Percentiles rank a stretch among this genome's conserved stretches.
Evolutionary conservation across 208 protist genomes (phyloP).

Genomic region (Acanthamoeba healyi): DNA sequence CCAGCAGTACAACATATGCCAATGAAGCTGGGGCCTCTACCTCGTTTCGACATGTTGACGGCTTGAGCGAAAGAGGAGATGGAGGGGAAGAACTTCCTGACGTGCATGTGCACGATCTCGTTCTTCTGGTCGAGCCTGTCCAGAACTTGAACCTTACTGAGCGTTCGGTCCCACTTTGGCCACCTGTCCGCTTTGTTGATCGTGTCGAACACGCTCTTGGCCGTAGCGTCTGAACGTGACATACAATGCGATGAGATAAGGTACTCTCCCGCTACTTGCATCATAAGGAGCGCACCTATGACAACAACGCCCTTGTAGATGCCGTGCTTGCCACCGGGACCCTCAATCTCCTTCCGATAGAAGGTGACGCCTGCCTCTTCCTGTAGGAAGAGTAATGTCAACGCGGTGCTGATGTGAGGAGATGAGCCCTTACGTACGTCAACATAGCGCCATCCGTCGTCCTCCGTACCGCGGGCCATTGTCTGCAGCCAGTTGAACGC

Average conservation of each 20-base stretch:
- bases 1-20: too few species aligned
- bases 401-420: background rate
- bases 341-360: constrained; percentile 33
- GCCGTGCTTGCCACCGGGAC: constrained; percentile 2
- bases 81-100: constrained; percentile 65
- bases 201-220: constrained; percentile 52
- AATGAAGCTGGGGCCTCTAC: background rate
- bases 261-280: too few species aligned
- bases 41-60: background rate
- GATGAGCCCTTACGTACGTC: background rate
- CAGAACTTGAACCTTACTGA: background rate
- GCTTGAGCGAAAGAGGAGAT: constrained; percentile 47
- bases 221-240: background rate
- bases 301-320: constrained; percentile 37
- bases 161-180: constrained; percentile 64
- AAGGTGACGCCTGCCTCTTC: constrained; percentile 42
- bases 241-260: background rate
- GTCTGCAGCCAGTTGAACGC: constrained; percentile 33
- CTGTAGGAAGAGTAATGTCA: background rate
- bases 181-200: constrained; percentile 27
- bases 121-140: constrained; percentile 42
- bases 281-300: constrained; percentile 53
- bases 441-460: constrained; percentile 57
- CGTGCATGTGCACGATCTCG: constrained; percentile 43
- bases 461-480: constrained; percentile 7